phyloP scores from a whole-genome alignment of 805 yeast species.

The Wickerhamiella bombiphila region DNA sequence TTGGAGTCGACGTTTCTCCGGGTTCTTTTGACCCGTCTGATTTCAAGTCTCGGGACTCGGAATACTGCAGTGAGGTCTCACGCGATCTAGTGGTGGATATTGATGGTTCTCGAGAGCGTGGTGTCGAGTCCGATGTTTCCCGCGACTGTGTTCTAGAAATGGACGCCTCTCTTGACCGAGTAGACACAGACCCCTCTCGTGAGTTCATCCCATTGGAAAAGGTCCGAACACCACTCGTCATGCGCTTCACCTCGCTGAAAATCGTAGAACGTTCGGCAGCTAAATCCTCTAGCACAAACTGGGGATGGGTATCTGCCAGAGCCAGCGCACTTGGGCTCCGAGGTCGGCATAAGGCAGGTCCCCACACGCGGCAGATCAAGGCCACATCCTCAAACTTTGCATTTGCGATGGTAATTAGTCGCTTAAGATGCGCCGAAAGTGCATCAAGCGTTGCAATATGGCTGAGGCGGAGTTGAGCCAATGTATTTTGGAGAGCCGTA shows the following conservation, averaged over 20 bases:
- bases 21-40: too few relatives aligned
- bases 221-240: too few relatives aligned
- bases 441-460: constrained; percentile 72
- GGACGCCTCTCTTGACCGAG: too few relatives aligned
- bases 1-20: too few relatives aligned
- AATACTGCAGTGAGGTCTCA: too few relatives aligned
- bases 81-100: too few relatives aligned
- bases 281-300: constrained; percentile 45
- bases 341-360: constrained; percentile 46
- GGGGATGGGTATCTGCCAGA: constrained; percentile 45
- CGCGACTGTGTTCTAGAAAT: too few relatives aligned
- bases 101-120: too few relatives aligned
- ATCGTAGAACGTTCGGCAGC: constrained; percentile 43
- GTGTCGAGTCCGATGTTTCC: too few relatives aligned
- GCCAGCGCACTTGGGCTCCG: constrained; percentile 31
- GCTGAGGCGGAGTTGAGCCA: constrained; percentile 52
- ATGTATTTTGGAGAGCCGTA: constrained; percentile 48
- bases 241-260: constrained; percentile 45
- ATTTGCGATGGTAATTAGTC: constrained; percentile 40
- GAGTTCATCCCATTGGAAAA: too few relatives aligned
- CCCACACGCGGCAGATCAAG: constrained; percentile 48
- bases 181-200: too few relatives aligned
- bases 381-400: constrained; percentile 22
- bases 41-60: too few relatives aligned
- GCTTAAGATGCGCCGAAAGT: constrained; percentile 55